phyloP scores from a whole-genome alignment of 148 eudicot genomes.

The Chenopodium album region DNA sequence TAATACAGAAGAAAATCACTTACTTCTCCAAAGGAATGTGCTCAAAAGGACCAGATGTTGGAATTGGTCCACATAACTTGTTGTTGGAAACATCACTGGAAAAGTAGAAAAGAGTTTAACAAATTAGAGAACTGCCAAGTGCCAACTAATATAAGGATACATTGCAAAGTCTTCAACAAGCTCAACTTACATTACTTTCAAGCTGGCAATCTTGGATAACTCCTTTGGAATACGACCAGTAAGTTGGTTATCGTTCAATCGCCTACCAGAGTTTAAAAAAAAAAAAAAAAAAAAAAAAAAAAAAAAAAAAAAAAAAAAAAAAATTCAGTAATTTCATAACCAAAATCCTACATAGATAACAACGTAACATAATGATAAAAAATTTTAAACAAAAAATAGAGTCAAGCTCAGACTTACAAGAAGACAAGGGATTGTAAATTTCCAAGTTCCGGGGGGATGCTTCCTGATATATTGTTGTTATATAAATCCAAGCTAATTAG shows the following conservation, averaged over 20 bases:
- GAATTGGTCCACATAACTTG: slow-evolving; percentile 88
- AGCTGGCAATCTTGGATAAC: slow-evolving; percentile 50
- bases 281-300: neutral
- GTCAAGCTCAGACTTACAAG: slow-evolving; percentile 55
- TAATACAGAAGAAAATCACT: slow-evolving; percentile 25
- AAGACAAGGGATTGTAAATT: slow-evolving; percentile 69
- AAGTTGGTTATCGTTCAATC: slow-evolving; percentile 73
- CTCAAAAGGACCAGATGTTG: slow-evolving; percentile 83
- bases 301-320: neutral
- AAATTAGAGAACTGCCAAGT: neutral
- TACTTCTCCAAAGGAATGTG: slow-evolving; percentile 88
- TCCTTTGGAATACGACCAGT: slow-evolving; percentile 78
- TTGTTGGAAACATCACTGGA: slow-evolving; percentile 74
- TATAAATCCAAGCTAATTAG: slow-evolving; percentile 84
- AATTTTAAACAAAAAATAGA: neutral
- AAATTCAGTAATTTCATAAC: neutral
- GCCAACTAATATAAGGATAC: neutral
- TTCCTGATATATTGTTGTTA: slow-evolving; percentile 69
- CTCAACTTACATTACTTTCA: slow-evolving; percentile 91
- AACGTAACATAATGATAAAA: too few relatives aligned
- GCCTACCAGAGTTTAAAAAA: slow-evolving; percentile 43
- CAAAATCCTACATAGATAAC: neutral
- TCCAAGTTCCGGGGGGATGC: slow-evolving; percentile 63
- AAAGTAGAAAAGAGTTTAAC: slow-evolving; percentile 9
- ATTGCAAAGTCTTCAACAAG: slow-evolving; percentile 2